These are phyloP conservation scores for Ramaria sp. DNA, from an alignment of 768 basidiomycete genomes.

Conservation along the genomic window DNA sequence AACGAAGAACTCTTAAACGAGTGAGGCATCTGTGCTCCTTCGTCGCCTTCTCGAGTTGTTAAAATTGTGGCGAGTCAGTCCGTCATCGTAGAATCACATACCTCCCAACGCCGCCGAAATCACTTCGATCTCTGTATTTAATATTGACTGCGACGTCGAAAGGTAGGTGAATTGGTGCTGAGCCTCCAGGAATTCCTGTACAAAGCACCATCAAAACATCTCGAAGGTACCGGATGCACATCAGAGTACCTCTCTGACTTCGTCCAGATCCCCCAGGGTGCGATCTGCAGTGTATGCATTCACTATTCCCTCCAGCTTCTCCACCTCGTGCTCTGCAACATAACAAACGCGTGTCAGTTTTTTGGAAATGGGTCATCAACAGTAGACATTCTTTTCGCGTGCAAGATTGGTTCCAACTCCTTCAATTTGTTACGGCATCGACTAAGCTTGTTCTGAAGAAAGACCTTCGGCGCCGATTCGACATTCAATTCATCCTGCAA, in stretches of 20 bases:
- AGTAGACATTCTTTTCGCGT: conserved; percentile 45
- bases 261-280: conserved; percentile 44
- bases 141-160: conserved; percentile 40
- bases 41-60: conserved; percentile 43
- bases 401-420: conserved; percentile 47
- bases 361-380: background rate
- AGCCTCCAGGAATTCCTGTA: conserved; percentile 52
- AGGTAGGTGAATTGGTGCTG: conserved; percentile 48
- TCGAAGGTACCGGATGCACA: background rate
- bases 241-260: conserved; percentile 40
- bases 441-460: conserved; percentile 69
- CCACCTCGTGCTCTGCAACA: conserved; percentile 40
- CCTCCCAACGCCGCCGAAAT: conserved; percentile 55
- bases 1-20: conserved; percentile 79
- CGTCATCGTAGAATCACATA: conserved; percentile 20
- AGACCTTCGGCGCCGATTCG: conserved; percentile 62
- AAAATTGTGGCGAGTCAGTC: background rate
- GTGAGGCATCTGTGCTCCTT: conserved; percentile 61
- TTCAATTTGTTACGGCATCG: conserved; percentile 48
- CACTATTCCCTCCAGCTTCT: conserved; percentile 37
- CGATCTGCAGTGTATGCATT: conserved; percentile 36
- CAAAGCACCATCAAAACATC: background rate
- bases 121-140: conserved; percentile 54
- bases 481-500: conserved; percentile 47
- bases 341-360: background rate